Conservation (phyloP, 1,139 yeast genomes). For the Suhomyces anneliseae region DNA sequence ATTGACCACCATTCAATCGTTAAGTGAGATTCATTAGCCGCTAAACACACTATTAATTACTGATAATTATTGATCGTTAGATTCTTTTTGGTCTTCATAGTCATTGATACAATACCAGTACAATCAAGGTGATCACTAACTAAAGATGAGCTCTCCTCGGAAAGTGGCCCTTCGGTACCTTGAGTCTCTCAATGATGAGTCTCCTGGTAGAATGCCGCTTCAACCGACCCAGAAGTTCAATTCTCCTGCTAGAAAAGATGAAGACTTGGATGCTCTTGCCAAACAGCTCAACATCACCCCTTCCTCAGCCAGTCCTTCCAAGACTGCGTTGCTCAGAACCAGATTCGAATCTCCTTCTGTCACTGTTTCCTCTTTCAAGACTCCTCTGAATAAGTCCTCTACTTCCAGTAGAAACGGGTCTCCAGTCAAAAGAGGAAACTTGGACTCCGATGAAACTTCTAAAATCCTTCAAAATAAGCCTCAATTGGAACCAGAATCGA, state of each 20-base stretch:
- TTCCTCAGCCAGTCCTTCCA: constrained; percentile 24
- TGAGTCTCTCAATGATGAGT: constrained; percentile 29
- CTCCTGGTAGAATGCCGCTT: constrained; percentile 29
- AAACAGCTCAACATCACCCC: constrained; percentile 36
- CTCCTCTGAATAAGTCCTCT: constrained; percentile 26
- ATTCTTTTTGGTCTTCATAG: no score
- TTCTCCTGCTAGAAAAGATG: constrained; percentile 18
- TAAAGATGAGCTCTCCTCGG: constrained; percentile 21
- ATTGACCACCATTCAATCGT: background rate
- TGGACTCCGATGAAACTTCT: constrained; percentile 10
- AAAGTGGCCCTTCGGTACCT: constrained; percentile 37
- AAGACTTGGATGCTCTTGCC: constrained; percentile 44
- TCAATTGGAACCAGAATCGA: background rate
- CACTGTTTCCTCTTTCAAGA: constrained; percentile 45
- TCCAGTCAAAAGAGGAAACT: constrained; percentile 18
- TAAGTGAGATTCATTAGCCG: no score
- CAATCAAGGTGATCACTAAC: background rate
- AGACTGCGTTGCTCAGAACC: constrained; percentile 32
- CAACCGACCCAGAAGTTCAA: constrained; percentile 26
- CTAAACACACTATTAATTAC: no score
- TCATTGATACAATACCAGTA: no score
- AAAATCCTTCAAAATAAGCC: constrained; percentile 11
- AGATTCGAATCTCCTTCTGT: constrained; percentile 47
- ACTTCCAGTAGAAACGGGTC: constrained; percentile 23
- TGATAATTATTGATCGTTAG: no score